Percentiles rank a stretch among this genome's conserved stretches.
phyloP scores from a whole-genome alignment of 768 basidiomycete species.

The Suillus weaverae region DNA sequence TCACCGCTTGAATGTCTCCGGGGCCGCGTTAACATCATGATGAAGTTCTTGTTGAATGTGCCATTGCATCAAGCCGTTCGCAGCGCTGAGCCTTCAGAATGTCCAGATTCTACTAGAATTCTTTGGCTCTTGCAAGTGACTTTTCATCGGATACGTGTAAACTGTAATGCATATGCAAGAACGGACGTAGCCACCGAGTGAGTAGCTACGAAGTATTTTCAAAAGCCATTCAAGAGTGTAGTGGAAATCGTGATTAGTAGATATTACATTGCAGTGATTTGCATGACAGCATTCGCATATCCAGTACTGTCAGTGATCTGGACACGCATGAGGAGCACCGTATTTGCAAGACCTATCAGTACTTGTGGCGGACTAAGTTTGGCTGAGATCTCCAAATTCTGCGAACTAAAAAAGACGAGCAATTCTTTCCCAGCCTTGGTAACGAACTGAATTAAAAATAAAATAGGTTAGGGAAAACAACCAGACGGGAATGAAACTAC shows the following conservation, averaged over 20 bases:
- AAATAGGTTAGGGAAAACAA: not conserved
- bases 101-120: not conserved
- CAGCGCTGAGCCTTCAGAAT: not conserved
- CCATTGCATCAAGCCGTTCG: not conserved
- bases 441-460: constrained; percentile 49
- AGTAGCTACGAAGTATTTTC: not conserved
- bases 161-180: not conserved
- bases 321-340: constrained; percentile 55
- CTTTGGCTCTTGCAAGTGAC: not conserved
- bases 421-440: constrained; percentile 50
- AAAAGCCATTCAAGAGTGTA: not conserved
- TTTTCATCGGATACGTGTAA: not conserved
- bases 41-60: not conserved
- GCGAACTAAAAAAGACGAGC: constrained; percentile 61
- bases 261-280: constrained; percentile 13
- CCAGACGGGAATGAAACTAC: constrained; percentile 15
- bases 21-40: not conserved
- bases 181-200: not conserved
- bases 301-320: constrained; percentile 58
- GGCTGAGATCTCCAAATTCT: constrained; percentile 44
- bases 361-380: constrained; percentile 49
- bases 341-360: constrained; percentile 44
- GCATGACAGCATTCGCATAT: constrained; percentile 54
- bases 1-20: not conserved
- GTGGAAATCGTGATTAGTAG: not conserved